Conservation (phyloP, 75 land plant genomes). For the Cunninghamia lanceolata region DNA sequence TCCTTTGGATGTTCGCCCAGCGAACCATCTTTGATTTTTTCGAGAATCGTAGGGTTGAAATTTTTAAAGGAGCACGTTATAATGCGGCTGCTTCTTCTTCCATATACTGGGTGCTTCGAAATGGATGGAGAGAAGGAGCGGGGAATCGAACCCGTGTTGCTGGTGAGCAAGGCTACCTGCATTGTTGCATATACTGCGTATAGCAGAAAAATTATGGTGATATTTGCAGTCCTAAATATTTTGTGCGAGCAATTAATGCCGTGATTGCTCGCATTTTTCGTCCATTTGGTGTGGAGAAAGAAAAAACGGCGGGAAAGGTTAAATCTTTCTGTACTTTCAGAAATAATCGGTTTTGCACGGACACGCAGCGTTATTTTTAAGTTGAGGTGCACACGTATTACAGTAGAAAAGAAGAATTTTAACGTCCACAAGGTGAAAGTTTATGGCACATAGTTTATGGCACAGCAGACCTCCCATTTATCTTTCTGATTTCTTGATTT, state of each 20-base stretch:
- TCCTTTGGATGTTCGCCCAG: conserved; percentile 26
- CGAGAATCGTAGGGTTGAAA: conserved; percentile 15
- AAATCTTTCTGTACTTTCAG: background rate
- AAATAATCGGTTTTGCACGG: too few relatives aligned
- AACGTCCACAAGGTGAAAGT: too few relatives aligned
- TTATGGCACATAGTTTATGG: too few relatives aligned
- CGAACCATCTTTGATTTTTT: conserved; percentile 8
- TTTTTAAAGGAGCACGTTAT: conserved; percentile 13
- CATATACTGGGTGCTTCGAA: background rate
- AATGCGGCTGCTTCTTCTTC: background rate
- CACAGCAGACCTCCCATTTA: too few relatives aligned
- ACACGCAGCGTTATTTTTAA: too few relatives aligned
- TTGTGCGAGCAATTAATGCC: background rate
- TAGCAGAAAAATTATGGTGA: background rate
- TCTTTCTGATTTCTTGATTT: too few relatives aligned
- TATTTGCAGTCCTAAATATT: background rate
- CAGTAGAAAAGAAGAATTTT: too few relatives aligned
- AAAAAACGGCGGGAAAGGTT: background rate
- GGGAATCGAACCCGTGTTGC: background rate
- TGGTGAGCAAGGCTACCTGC: background rate
- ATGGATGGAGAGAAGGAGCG: background rate
- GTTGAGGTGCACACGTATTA: too few relatives aligned
- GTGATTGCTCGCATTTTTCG: background rate
- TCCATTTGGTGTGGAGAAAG: background rate
- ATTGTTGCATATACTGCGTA: background rate